Evolutionary conservation across 1,284 basidiomycete species (phyloP).

Genomic region (Phylloboletellus chloephorus): DNA sequence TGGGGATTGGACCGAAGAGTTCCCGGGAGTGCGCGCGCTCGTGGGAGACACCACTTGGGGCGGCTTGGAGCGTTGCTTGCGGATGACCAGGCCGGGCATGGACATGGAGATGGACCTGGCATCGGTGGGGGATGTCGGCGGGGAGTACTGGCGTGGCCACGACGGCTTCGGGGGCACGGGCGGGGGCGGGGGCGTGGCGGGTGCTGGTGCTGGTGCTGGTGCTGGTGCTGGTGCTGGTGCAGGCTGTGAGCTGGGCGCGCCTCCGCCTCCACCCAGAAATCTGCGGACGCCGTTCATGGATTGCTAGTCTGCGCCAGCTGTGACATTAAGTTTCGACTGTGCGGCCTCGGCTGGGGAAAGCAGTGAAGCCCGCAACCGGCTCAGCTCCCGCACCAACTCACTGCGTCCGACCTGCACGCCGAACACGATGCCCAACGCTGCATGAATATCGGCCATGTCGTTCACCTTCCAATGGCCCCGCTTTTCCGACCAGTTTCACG

Average conservation of each 20-base stretch:
- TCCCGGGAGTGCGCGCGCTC: conserved; percentile 22
- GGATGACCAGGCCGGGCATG: conserved; percentile 48
- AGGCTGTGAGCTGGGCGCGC: conserved; percentile 29
- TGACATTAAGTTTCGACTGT: conserved; percentile 18
- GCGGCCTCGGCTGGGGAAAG: conserved; percentile 4
- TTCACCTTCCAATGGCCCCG: conserved; percentile 98
- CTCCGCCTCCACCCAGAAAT: conserved; percentile 50
- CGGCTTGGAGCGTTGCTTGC: conserved; percentile 45
- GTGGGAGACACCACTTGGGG: conserved; percentile 22
- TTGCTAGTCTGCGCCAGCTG: conserved; percentile 15
- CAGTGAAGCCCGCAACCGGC: background rate
- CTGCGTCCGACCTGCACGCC: conserved; percentile 12
- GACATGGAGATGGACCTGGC: conserved; percentile 30
- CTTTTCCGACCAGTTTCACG: conserved; percentile 93
- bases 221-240: conserved; percentile 17
- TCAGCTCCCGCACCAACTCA: background rate
- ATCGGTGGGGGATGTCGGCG: conserved; percentile 24
- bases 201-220: conserved; percentile 17
- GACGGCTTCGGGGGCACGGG: conserved; percentile 33
- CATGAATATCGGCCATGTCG: conserved; percentile 61
- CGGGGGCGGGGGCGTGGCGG: conserved; percentile 17
- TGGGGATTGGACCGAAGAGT: conserved; percentile 25
- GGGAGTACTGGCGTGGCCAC: conserved; percentile 42
- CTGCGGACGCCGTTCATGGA: conserved; percentile 70
- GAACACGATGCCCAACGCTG: conserved; percentile 21